Percentiles rank a stretch among this genome's conserved stretches.
Evolutionary conservation across 2,329 filamentous ascomycete species (phyloP).

Genomic region (Colletotrichum sublineola): DNA sequence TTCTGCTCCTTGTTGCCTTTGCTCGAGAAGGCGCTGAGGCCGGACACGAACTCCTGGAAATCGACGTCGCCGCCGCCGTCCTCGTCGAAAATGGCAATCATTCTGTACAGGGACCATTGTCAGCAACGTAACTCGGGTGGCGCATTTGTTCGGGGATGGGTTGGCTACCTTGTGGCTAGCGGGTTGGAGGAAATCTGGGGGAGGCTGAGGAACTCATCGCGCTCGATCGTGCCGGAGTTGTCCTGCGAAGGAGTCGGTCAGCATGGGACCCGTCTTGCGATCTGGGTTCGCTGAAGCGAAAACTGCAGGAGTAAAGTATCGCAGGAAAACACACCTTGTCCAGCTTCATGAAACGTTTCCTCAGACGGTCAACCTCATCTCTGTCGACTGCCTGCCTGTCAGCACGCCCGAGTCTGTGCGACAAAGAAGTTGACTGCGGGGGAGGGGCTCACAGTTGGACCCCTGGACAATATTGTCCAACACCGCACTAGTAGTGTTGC

Average conservation of each 20-base stretch:
- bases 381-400: slow-evolving; percentile 78
- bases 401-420: slow-evolving; percentile 36
- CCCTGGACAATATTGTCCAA: slow-evolving; percentile 96
- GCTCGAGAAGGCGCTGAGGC: slow-evolving; percentile 93
- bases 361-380: slow-evolving; percentile 94
- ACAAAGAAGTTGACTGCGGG: slow-evolving; percentile 42
- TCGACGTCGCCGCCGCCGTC: slow-evolving; percentile 98
- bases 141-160: neutral
- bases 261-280: slow-evolving; percentile 13
- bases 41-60: slow-evolving; percentile 98
- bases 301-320: neutral
- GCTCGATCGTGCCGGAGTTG: slow-evolving; percentile 97
- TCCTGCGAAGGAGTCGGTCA: slow-evolving; percentile 69
- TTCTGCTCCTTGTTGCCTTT: slow-evolving; percentile 99
- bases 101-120: slow-evolving; percentile 66
- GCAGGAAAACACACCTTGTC: slow-evolving; percentile 79
- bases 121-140: slow-evolving; percentile 7
- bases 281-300: neutral
- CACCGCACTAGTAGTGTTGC: slow-evolving; percentile 79
- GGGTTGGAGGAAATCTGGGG: slow-evolving; percentile 99
- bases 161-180: slow-evolving; percentile 84
- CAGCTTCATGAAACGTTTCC: slow-evolving; percentile 99
- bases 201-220: slow-evolving; percentile 96
- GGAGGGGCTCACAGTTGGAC: slow-evolving; percentile 82
- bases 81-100: slow-evolving; percentile 99